A percentile compares a stretch with the other conserved stretches of the same genome.
Conservation (phyloP, 2,329 filamentous ascomycete species). For the Colletotrichum sp. region DNA sequence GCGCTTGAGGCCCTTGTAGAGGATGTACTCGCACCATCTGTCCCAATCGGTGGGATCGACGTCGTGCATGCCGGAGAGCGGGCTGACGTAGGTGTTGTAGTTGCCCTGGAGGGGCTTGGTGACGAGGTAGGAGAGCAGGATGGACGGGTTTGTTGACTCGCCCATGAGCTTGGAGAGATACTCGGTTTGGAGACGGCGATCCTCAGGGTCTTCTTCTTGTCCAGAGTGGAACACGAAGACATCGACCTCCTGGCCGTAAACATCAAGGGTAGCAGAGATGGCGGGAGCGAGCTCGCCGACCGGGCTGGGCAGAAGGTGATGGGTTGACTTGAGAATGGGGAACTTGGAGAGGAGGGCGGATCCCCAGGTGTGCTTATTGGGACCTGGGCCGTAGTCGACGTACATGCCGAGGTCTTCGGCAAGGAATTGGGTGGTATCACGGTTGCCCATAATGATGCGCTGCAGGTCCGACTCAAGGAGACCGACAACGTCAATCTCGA, state of each 20-base stretch:
- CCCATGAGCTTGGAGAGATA: conserved; percentile 92
- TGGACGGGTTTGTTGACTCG: conserved; percentile 75
- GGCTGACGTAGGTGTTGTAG: conserved; percentile 93
- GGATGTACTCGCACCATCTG: conserved; percentile 97
- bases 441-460: conserved; percentile 99
- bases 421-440: conserved; percentile 92
- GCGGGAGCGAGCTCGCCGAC: conserved; percentile 94
- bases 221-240: conserved; percentile 99
- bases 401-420: conserved; percentile 99
- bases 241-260: conserved; percentile 88
- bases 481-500: conserved; percentile 98
- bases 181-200: conserved; percentile 82
- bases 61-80: conserved; percentile 89
- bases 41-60: conserved; percentile 95
- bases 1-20: conserved; percentile 87
- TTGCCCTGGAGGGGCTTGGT: conserved; percentile 90
- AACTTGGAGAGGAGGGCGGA: conserved; percentile 93
- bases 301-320: conserved; percentile 91
- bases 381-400: conserved; percentile 94
- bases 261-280: conserved; percentile 94
- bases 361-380: conserved; percentile 99
- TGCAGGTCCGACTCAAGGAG: conserved; percentile 92
- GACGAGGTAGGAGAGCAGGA: conserved; percentile 91
- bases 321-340: conserved; percentile 95
- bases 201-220: conserved; percentile 94